phyloP scores from a whole-genome alignment of 2,329 filamentous ascomycete genomes.

The Fusarium heterosporum region DNA sequence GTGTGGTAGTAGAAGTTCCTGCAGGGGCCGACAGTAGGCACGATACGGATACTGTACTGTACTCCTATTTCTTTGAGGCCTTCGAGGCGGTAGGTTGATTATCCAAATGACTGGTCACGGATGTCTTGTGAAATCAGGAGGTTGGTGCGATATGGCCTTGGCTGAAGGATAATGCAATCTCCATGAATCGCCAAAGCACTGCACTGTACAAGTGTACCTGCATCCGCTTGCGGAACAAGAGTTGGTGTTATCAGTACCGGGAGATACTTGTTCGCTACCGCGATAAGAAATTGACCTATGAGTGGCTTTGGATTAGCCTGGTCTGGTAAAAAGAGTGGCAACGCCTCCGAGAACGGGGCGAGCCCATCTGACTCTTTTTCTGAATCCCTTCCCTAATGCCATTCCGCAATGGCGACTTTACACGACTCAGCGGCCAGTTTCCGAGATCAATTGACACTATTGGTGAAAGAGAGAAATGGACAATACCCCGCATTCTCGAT shows the following conservation, averaged over 20 bases:
- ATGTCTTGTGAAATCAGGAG: background rate
- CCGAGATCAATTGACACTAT: slow-evolving; percentile 16
- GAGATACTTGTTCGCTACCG: slow-evolving; percentile 5
- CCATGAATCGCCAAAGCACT: background rate
- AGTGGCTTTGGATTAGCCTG: slow-evolving; percentile 31
- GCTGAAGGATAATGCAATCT: background rate
- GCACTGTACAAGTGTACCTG: background rate
- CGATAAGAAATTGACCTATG: slow-evolving; percentile 43
- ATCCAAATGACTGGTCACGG: slow-evolving; percentile 31
- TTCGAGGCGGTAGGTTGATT: slow-evolving; percentile 18
- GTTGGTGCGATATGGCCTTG: slow-evolving; percentile 6
- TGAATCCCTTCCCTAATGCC: slow-evolving; percentile 23
- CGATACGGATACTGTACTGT: slow-evolving; percentile 2
- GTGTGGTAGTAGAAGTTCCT: slow-evolving; percentile 13
- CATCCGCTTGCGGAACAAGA: slow-evolving; percentile 17
- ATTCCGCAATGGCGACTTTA: slow-evolving; percentile 21
- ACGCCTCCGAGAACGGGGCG: slow-evolving; percentile 40
- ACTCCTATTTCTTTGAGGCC: slow-evolving; percentile 28
- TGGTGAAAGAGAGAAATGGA: background rate
- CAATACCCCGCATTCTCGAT: slow-evolving; percentile 23
- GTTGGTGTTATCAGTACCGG: slow-evolving; percentile 18
- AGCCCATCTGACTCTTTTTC: slow-evolving; percentile 33
- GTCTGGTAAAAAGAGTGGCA: slow-evolving; percentile 27
- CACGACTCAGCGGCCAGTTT: slow-evolving; percentile 20
- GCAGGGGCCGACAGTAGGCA: slow-evolving; percentile 19